Percentiles rank a stretch among this genome's conserved stretches.
Evolutionary conservation across 2,329 filamentous ascomycete genomes (phyloP).

Genomic region (Monilinia laxa): DNA sequence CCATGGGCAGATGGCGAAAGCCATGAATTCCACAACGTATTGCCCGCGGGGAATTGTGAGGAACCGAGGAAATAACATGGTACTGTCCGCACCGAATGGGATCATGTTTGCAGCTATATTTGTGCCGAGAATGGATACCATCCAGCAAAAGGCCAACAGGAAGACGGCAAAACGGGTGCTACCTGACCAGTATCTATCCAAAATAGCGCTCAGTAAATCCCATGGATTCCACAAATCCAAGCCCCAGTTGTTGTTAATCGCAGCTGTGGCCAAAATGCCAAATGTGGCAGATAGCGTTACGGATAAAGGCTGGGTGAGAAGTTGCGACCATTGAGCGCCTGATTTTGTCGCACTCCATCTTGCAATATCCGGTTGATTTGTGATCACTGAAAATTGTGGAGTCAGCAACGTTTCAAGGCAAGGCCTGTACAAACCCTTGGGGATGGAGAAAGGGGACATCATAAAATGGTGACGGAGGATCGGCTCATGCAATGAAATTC

Average conservation of each 20-base stretch:
- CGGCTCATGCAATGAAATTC: background rate
- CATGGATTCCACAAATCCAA: conserved; percentile 45
- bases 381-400: conserved; percentile 37
- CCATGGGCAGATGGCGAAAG: conserved; percentile 61
- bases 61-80: conserved; percentile 52
- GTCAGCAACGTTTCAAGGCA: background rate
- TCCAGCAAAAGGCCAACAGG: conserved; percentile 53
- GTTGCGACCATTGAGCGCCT: conserved; percentile 45
- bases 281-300: conserved; percentile 28
- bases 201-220: conserved; percentile 46
- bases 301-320: conserved; percentile 39
- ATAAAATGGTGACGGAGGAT: background rate
- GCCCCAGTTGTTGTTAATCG: conserved; percentile 41
- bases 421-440: background rate
- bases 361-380: conserved; percentile 48
- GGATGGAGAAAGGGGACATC: background rate
- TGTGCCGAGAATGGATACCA: conserved; percentile 54
- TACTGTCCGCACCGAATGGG: conserved; percentile 54
- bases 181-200: conserved; percentile 36
- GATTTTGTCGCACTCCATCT: conserved; percentile 40
- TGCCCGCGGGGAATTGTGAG: conserved; percentile 57
- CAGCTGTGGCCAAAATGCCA: conserved; percentile 38
- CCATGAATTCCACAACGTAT: conserved; percentile 52
- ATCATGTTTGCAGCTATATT: conserved; percentile 59
- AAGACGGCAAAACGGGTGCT: conserved; percentile 44